phyloP scores from a whole-genome alignment of 2,329 filamentous ascomycete species.

The Ophiosphaerella korrae region DNA sequence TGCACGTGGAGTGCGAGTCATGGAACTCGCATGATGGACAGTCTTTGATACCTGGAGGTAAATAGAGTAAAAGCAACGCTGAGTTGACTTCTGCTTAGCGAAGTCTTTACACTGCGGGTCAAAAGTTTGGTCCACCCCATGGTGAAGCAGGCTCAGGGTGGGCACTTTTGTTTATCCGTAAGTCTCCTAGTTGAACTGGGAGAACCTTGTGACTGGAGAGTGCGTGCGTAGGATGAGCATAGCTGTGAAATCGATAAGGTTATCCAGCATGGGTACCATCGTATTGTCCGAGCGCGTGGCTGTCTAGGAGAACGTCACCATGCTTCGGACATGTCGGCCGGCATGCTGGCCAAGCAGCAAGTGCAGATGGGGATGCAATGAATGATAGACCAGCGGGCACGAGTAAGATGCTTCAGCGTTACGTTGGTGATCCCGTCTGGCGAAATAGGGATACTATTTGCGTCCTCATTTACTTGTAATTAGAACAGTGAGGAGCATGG shows the following conservation, averaged over 20 bases:
- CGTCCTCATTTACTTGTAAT: no score
- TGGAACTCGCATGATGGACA: not conserved
- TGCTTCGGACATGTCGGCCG: constrained; percentile 6
- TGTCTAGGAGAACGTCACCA: constrained; percentile 35
- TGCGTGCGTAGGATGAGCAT: constrained; percentile 5
- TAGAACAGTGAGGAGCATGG: no score
- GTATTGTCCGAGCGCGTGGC: constrained; percentile 19
- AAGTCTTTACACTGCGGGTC: no score
- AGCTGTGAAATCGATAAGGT: not conserved
- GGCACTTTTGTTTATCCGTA: no score
- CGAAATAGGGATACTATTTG: no score
- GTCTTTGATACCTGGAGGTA: not conserved
- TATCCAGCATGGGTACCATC: constrained; percentile 2
- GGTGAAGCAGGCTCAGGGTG: no score
- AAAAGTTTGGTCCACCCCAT: not conserved
- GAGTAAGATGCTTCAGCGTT: constrained; percentile 4
- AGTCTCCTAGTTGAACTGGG: no score
- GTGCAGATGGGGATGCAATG: not conserved
- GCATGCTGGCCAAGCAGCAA: not conserved
- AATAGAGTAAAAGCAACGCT: no score
- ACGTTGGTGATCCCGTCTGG: no score
- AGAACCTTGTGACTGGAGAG: not conserved
- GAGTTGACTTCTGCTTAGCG: no score
- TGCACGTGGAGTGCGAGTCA: not conserved
- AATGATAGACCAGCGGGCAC: not conserved